Base-by-base conservation (phyloP, 1,284 basidiomycete species). In the Puccinia horiana region DNA sequence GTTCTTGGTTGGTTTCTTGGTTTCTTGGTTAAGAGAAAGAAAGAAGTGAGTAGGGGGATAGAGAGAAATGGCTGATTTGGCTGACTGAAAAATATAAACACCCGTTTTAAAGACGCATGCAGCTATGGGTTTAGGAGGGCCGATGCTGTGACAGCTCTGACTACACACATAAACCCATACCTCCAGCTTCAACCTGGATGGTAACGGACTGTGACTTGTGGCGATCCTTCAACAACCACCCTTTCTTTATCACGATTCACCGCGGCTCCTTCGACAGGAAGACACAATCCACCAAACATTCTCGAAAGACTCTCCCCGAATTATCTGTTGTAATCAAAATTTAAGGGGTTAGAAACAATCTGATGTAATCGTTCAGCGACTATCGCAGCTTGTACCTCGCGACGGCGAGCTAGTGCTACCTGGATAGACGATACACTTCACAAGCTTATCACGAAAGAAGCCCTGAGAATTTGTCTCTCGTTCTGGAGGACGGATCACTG, bases 21-120 rank as follows among this genome's bases (percentile, higher is more conserved):
- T n/a, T 5, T 20, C 2, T 20, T 44, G 47, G 42, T 70, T 26
- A 70, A 47, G 14, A 70, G 47, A 18, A 16, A 14, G 42, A 6
- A 40, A 40, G 69, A 2, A 23, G 35, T 2, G 35, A 40, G 14
- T 16, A 58, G 29, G 18, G 26, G 29, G 26, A 58, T 6, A n/a
- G 35, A 40, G 35, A 20, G 20, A 14, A 2, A 35, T 16, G 23
- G 58, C 14, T 11, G 9, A 12, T 4, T 35, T 32, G 23, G 14
- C 9, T 14, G 9, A 54, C 14, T 47, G 44, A 16, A 47, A 8
- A 47, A 47, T 8, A 47, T 16, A 47, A 8, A 8, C 8, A n/a
- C 11, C 56, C 56, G 16, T 29, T 61, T 65, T 65, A 65, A 65
- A 23, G 61, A 65, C 61, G 61, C 61, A 65, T 65, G 61, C 61